These are phyloP conservation scores for Cryphonectria naterciae DNA, from an alignment of 2,329 filamentous ascomycete genomes.

Conservation along the genomic window DNA sequence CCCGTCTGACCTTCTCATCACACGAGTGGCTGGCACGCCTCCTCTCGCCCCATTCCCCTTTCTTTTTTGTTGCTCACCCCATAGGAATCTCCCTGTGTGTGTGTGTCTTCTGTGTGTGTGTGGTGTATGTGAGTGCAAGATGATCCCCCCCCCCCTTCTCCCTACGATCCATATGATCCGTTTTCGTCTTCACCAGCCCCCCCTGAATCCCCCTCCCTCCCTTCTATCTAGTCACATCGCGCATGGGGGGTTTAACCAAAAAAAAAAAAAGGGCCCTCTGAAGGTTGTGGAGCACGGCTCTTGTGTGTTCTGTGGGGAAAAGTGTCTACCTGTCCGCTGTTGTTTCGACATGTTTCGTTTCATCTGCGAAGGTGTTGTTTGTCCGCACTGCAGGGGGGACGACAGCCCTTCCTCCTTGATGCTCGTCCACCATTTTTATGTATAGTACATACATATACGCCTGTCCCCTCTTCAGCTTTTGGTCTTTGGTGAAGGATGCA, in stretches of 20 bases:
- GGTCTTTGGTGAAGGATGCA: constrained; percentile 6
- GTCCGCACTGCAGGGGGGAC: constrained; percentile 14
- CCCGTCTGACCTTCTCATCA: constrained; percentile 4
- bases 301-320: background rate
- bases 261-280: constrained; percentile 25
- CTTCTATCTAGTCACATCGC: constrained; percentile 1
- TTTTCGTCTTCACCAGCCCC: background rate
- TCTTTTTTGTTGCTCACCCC: background rate
- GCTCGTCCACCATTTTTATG: constrained; percentile 6
- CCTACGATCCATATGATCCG: background rate
- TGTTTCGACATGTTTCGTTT: constrained; percentile 31
- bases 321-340: constrained; percentile 30
- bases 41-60: background rate
- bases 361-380: constrained; percentile 31
- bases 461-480: background rate
- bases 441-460: background rate
- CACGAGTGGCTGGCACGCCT: background rate
- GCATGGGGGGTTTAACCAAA: constrained; percentile 19
- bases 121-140: background rate
- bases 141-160: background rate
- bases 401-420: background rate
- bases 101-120: background rate
- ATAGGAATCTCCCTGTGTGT: background rate
- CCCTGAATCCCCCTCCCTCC: background rate
- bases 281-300: constrained; percentile 6